Percentiles rank a stretch among this genome's conserved stretches.
These are phyloP conservation scores for Kodamaea hsintzibuensis DNA, from an alignment of 805 yeast species.

Conservation along the genomic window DNA sequence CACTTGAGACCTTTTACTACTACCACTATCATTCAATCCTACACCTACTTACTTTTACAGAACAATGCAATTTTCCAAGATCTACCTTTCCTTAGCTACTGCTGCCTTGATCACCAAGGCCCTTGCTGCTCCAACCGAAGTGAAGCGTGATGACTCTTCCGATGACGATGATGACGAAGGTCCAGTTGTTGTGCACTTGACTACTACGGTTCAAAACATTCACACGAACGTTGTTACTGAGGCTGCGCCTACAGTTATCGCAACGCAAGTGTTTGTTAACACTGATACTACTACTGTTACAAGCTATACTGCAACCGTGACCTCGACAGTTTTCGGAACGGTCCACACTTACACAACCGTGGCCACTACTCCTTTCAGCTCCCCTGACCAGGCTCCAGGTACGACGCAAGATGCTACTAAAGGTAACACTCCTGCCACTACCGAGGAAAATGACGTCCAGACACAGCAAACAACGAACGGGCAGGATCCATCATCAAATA, in stretches of 20 bases:
- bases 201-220: slow-evolving; percentile 35
- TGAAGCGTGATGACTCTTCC: slow-evolving; percentile 14
- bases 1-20: slow-evolving; percentile 1
- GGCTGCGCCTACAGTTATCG: slow-evolving; percentile 29
- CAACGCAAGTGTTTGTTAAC: slow-evolving; percentile 27
- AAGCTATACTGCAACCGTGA: slow-evolving; percentile 44
- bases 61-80: slow-evolving; percentile 11
- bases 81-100: slow-evolving; percentile 10
- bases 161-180: slow-evolving; percentile 27
- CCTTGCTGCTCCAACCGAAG: slow-evolving; percentile 20
- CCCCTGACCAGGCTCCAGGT: slow-evolving; percentile 4
- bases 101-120: slow-evolving; percentile 21
- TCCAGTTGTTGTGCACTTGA: slow-evolving; percentile 32
- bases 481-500: slow-evolving; percentile 1
- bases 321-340: slow-evolving; percentile 42
- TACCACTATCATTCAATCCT: slow-evolving; percentile 2
- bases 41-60: slow-evolving; percentile 8
- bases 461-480: slow-evolving; percentile 1
- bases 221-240: slow-evolving; percentile 36
- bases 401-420: slow-evolving; percentile 1
- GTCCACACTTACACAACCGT: slow-evolving; percentile 39
- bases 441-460: background rate
- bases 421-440: slow-evolving; percentile 5
- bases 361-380: slow-evolving; percentile 29
- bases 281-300: slow-evolving; percentile 41